These are phyloP conservation scores for Annulohypoxylon maeteangense DNA, from an alignment of 495 filamentous ascomycete genomes.

Conservation along the genomic window DNA sequence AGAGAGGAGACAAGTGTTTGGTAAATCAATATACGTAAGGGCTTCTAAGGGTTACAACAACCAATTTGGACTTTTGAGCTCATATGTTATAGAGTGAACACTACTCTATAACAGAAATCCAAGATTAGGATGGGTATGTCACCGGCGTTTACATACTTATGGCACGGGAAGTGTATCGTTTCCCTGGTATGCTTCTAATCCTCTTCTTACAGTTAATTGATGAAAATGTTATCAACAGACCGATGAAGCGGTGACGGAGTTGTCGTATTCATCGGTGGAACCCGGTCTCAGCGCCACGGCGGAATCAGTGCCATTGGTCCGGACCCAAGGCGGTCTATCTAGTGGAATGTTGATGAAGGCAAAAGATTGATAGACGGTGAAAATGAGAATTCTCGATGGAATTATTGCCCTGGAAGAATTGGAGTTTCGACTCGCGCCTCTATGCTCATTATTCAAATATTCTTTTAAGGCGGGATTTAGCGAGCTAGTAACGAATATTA, in stretches of 20 bases:
- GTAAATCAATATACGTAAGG: not conserved
- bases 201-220: not conserved
- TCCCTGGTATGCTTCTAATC: not conserved
- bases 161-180: not conserved
- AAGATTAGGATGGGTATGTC: not conserved
- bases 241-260: slow-evolving; percentile 8
- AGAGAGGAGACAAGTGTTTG: not conserved
- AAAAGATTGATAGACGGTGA: not conserved
- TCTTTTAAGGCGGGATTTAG: not conserved
- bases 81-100: no score
- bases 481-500: not conserved
- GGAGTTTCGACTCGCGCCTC: not conserved
- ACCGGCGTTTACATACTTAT: not conserved
- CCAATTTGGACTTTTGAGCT: not conserved
- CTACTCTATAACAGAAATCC: no score
- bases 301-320: not conserved
- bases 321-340: not conserved
- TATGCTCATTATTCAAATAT: not conserved
- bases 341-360: not conserved
- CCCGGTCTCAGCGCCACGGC: slow-evolving; percentile 27
- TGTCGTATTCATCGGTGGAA: slow-evolving; percentile 16
- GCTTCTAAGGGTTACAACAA: not conserved
- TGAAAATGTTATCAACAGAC: not conserved
- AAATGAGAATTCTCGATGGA: not conserved
- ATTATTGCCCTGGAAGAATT: not conserved